Conservation (phyloP, 345 rosid genomes). For the Syzygium aqueum region DNA sequence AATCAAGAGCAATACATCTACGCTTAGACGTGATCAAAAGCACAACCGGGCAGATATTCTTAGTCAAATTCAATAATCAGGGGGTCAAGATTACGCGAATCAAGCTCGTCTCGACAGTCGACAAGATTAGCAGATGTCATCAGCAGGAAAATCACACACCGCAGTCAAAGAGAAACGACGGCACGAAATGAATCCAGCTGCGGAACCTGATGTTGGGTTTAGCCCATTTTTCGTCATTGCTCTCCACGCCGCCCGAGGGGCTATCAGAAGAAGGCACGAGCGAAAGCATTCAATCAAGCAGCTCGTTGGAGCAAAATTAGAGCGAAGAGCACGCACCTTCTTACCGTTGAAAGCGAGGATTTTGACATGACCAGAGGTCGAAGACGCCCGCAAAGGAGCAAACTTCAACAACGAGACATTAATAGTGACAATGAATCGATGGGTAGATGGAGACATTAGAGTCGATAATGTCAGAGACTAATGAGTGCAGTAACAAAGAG, state of each 20-base stretch:
- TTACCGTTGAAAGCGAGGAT: not conserved
- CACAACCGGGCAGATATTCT: not conserved
- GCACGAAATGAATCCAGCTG: not conserved
- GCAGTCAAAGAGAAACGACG: not conserved
- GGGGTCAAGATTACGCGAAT: not conserved
- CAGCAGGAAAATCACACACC: not conserved
- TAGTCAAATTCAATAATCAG: not conserved
- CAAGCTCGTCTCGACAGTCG: not conserved
- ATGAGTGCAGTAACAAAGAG: not conserved
- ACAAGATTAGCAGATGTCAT: not conserved
- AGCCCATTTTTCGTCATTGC: not conserved
- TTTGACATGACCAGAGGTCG: not conserved
- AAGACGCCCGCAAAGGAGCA: not conserved
- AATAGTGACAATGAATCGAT: accelerated
- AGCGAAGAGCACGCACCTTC: not conserved
- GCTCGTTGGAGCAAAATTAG: not conserved
- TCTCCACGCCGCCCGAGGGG: not conserved
- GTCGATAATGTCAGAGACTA: not conserved
- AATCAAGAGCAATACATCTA: not conserved
- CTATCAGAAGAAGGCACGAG: not conserved
- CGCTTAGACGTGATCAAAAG: not conserved
- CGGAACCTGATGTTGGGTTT: not conserved
- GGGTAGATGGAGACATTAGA: not conserved
- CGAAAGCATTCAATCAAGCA: not conserved
- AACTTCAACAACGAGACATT: not conserved